Evolutionary conservation across 352 stramenopile species (phyloP).

Genomic region (Pythium phragmiticola): DNA sequence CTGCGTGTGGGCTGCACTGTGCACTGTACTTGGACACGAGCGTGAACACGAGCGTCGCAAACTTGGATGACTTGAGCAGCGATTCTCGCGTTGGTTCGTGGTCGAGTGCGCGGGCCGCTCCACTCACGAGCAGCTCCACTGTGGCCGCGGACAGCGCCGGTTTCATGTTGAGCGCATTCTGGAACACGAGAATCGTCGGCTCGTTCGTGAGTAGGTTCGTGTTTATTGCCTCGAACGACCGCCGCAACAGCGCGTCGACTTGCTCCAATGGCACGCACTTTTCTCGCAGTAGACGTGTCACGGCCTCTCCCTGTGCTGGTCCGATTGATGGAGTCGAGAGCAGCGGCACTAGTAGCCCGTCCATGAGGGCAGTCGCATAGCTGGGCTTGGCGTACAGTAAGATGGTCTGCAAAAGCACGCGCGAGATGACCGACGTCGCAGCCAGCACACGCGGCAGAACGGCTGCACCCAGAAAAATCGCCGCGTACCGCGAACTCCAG

Average conservation of each 20-base stretch:
- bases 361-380: slow-evolving; percentile 43
- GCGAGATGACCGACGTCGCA: slow-evolving; percentile 70
- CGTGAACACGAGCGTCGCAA: slow-evolving; percentile 31
- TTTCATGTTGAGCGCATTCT: slow-evolving; percentile 70
- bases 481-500: slow-evolving; percentile 69
- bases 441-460: slow-evolving; percentile 55
- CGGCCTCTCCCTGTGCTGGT: slow-evolving; percentile 60
- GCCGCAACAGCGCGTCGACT: slow-evolving; percentile 48
- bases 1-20: slow-evolving; percentile 19
- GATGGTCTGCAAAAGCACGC: slow-evolving; percentile 58
- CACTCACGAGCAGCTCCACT: slow-evolving; percentile 31
- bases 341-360: slow-evolving; percentile 57
- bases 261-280: slow-evolving; percentile 46
- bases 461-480: slow-evolving; percentile 53
- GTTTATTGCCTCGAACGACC: slow-evolving; percentile 17
- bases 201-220: slow-evolving; percentile 46
- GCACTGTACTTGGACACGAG: slow-evolving; percentile 31
- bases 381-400: slow-evolving; percentile 46
- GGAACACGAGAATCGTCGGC: slow-evolving; percentile 62
- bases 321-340: slow-evolving; percentile 38
- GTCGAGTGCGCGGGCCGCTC: not conserved
- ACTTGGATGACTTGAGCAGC: slow-evolving; percentile 29
- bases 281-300: slow-evolving; percentile 60
- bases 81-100: not conserved
- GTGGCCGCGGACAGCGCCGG: slow-evolving; percentile 43